Evolutionary conservation across 1,284 basidiomycete genomes (phyloP).

Genomic region (Afroboletus lepidellus): DNA sequence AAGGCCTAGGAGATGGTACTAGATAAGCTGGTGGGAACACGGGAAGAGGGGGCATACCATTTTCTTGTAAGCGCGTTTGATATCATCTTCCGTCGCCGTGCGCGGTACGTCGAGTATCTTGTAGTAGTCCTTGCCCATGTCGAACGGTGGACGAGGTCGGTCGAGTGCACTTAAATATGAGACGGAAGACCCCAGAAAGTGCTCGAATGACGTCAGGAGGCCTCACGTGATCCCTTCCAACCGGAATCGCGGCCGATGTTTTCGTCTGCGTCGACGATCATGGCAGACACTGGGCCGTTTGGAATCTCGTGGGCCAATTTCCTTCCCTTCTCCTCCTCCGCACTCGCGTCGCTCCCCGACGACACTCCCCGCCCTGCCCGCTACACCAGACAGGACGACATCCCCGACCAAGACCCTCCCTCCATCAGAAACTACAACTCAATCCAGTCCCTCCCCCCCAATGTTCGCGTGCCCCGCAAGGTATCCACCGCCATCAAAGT

Average conservation of each 20-base stretch:
- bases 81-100: constrained; percentile 76
- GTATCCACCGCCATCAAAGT: constrained; percentile 88
- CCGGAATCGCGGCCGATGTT: no score
- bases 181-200: constrained; percentile 25
- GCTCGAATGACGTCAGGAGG: constrained; percentile 31
- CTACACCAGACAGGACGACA: constrained; percentile 67
- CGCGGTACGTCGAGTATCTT: constrained; percentile 73
- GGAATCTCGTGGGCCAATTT: constrained; percentile 57
- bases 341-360: constrained; percentile 64
- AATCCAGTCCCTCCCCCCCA: constrained; percentile 57
- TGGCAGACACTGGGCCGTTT: constrained; percentile 25
- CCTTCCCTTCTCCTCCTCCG: constrained; percentile 69
- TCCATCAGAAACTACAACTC: constrained; percentile 68
- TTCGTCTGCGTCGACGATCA: background rate
- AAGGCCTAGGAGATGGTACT: constrained; percentile 62
- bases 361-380: constrained; percentile 52
- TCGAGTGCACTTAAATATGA: background rate
- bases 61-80: constrained; percentile 85
- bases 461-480: constrained; percentile 79
- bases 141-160: background rate
- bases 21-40: constrained; percentile 39
- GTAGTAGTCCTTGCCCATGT: constrained; percentile 84
- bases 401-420: constrained; percentile 54
- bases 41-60: constrained; percentile 44
- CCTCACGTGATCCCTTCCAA: background rate